These are phyloP conservation scores for Colletotrichum orchidophilum DNA, from an alignment of 2,329 filamentous ascomycete genomes.

Conservation along the genomic window DNA sequence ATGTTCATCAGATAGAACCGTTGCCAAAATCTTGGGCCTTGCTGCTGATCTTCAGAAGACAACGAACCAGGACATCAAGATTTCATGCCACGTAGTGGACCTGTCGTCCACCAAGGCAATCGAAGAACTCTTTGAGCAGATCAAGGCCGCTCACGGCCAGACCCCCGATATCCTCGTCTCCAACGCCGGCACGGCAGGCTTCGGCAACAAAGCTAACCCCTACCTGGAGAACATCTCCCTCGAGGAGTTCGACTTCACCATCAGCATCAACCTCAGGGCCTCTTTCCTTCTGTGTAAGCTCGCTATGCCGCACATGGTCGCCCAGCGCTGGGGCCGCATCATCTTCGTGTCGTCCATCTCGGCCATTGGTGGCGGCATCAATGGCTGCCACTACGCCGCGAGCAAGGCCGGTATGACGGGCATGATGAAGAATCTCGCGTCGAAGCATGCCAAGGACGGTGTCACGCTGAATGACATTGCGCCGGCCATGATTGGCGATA, in stretches of 20 bases:
- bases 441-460: conserved; percentile 65
- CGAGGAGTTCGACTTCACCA: conserved; percentile 71
- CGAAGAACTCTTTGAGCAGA: conserved; percentile 61
- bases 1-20: conserved; percentile 46
- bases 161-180: conserved; percentile 71
- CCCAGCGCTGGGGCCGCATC: conserved; percentile 69
- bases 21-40: conserved; percentile 16
- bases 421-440: conserved; percentile 72
- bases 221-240: conserved; percentile 66
- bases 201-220: conserved; percentile 67
- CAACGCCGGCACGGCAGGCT: conserved; percentile 62
- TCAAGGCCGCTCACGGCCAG: conserved; percentile 61
- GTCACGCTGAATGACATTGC: conserved; percentile 76
- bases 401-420: conserved; percentile 70
- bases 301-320: conserved; percentile 68
- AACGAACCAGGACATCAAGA: conserved; percentile 28
- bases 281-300: conserved; percentile 70
- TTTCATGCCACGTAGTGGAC: conserved; percentile 67
- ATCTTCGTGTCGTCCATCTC: conserved; percentile 72
- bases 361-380: conserved; percentile 70
- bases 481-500: conserved; percentile 74
- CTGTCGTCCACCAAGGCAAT: conserved; percentile 64
- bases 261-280: conserved; percentile 69
- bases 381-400: conserved; percentile 69
- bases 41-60: background rate